Conservation (phyloP, 495 filamentous ascomycete species). For the Platismatia glauca region DNA sequence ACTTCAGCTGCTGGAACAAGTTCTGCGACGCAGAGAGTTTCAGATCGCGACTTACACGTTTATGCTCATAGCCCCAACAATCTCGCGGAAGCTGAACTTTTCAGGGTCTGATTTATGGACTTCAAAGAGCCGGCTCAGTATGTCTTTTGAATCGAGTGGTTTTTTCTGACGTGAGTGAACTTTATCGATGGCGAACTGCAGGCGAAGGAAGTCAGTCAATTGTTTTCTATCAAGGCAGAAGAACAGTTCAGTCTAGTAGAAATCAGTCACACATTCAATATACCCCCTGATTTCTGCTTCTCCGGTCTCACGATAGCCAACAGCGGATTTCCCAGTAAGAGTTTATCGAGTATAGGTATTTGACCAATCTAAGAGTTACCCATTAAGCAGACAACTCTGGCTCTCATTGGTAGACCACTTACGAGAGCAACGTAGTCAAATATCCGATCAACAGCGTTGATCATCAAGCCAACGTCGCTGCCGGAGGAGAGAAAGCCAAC, state of each 20-base stretch:
- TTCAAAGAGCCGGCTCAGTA: slow-evolving; percentile 39
- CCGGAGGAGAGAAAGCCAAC: slow-evolving; percentile 55
- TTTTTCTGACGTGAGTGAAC: slow-evolving; percentile 34
- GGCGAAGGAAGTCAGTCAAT: slow-evolving; percentile 46
- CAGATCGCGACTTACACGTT: background rate
- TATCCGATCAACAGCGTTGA: slow-evolving; percentile 36
- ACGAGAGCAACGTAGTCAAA: slow-evolving; percentile 41
- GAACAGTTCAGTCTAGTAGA: background rate
- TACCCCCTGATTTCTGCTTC: slow-evolving; percentile 2
- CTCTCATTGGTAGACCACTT: background rate
- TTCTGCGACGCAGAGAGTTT: background rate
- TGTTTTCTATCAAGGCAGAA: background rate
- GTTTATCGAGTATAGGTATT: background rate
- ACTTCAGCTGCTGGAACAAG: background rate
- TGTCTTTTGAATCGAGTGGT: slow-evolving; percentile 33
- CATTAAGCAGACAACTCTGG: background rate
- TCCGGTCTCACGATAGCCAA: background rate
- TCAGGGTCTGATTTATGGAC: slow-evolving; percentile 41
- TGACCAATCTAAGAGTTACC: background rate
- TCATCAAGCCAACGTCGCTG: slow-evolving; percentile 46
- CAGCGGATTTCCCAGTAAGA: background rate
- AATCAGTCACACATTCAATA: background rate
- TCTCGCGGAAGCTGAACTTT: slow-evolving; percentile 55
- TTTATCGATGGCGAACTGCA: slow-evolving; percentile 30
- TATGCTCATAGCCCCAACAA: slow-evolving; percentile 39